These are phyloP conservation scores for Colletotrichum plurivorum DNA, from an alignment of 2,329 filamentous ascomycete genomes.

Conservation along the genomic window DNA sequence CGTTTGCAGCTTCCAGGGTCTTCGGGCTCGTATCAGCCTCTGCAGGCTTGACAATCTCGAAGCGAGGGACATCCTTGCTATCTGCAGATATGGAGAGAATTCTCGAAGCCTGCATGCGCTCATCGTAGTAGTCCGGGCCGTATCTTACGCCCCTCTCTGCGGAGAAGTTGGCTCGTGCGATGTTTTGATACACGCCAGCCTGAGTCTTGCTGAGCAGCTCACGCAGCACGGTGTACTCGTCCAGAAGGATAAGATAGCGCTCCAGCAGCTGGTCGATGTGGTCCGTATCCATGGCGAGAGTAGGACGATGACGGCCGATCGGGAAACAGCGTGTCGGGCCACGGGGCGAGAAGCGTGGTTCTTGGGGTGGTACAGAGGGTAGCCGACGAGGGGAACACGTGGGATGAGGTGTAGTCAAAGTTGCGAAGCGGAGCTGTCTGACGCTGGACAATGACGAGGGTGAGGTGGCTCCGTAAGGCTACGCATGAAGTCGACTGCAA, in stretches of 20 bases:
- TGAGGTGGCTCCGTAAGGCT: conserved; percentile 24
- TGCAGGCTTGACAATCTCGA: conserved; percentile 42
- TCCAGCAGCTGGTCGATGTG: conserved; percentile 75
- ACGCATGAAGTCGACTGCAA: conserved; percentile 29
- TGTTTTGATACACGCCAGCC: conserved; percentile 67
- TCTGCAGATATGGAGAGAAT: conserved; percentile 52
- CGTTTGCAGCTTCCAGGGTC: conserved; percentile 19
- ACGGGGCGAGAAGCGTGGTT: not conserved
- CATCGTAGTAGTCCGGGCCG: conserved; percentile 80
- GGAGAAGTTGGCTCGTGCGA: conserved; percentile 83
- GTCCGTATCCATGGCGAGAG: conserved; percentile 41
- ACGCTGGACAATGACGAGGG: conserved; percentile 7
- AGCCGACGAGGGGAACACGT: not conserved
- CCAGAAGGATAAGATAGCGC: conserved; percentile 75
- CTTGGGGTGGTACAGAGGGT: not conserved
- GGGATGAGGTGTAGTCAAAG: not conserved
- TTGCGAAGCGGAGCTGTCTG: conserved; percentile 8
- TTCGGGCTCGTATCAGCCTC: conserved; percentile 29
- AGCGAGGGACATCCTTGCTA: conserved; percentile 41
- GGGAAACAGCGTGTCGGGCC: too few relatives aligned
- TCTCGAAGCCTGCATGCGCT: conserved; percentile 76
- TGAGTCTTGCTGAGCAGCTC: conserved; percentile 67
- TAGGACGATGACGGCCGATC: too few relatives aligned
- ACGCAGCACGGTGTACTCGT: conserved; percentile 76
- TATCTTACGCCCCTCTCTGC: conserved; percentile 75